Base-by-base conservation (phyloP, 192 early-diverging fungal genomes). In the Backusella circina region DNA sequence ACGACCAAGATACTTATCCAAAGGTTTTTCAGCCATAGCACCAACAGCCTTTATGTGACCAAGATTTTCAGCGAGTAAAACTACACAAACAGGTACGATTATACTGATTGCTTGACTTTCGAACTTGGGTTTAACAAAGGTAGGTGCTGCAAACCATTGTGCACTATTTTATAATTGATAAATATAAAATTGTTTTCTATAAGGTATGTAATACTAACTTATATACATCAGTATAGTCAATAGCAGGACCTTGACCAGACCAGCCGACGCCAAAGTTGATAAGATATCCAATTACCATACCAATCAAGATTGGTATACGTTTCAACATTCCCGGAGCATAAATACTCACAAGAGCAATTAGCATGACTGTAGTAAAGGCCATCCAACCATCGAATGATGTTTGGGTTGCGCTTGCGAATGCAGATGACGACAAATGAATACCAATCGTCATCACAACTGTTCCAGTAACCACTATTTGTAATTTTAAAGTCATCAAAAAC, bases 21-120 rank as follows among this genome's bases (percentile, higher is more conserved):
- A 75, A 26, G 86, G 72, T 16, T 51, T 69, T 26, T 79, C 73
- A 9, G 88, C 77, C 77, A 90, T 90, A 65, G 79, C 70, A 64
- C 81, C 74, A 18, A 90, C 79, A 39, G 88, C 87, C 57, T 87
- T 84, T 57, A 89, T 82, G 32, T 90, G 88, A 66, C 88, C 88
- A 38, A 89, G 65, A 71, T 90, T 89, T 76, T 90, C 88, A 30
- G 87, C 88, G 15, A 86, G 51, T 38, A 86, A 71, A 23, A 88
- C 83, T 76, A 89, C 76, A 51, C 77, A 80, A 13, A 88, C 88
- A 73, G 88, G 88, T 12, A 82, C 78, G 71, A 90, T 90, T 54
- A 79, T 75, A 32, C 81, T 77, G 51, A 90, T 86, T 47, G 87
- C 87, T n/a, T 75, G 57, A 6, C 68, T 78, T 32, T 83, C 73